Base-by-base conservation (phyloP, 192 early-diverging fungal genomes). In the Gaertneriomyces sp. region DNA sequence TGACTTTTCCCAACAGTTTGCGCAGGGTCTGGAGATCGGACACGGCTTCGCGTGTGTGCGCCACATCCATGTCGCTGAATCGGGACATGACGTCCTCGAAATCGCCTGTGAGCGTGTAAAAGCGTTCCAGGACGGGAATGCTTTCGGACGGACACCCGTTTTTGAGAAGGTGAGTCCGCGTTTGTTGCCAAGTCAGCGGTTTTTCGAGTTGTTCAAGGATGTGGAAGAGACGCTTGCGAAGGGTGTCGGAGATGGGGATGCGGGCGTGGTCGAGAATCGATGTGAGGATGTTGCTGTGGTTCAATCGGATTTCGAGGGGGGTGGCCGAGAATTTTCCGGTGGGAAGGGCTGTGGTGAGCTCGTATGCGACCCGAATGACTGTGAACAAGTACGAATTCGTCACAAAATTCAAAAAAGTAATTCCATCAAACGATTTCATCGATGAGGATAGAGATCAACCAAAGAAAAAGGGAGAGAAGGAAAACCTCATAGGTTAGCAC, bases 211-310 rank as follows among this genome's bases (percentile, higher is more conserved):
- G 80, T 16, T 83, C 80, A 44, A 89, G 63, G 61, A 83, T 50
- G 38, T 81, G 70, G 64, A 79, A 77, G 45, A 88, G 86, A 63
- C 78, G 72, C 43, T 76, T 65, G 10, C 81, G 79, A 17, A 80
- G 64, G 17, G 73, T 67, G 11, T 25, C 33, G 52, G 84, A 84
- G 54, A 75, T 71, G 16, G 88, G 80, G 42, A 96, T 78, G 12
- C 87, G 74, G 53, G 87, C 87, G 51, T 66, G 80, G 33, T 91
- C 88, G 40, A 96, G 75, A n/a, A 93, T 81, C 6, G 81, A 79
- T 42, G 92, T 87, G 2, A 91, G 79, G 4, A 96, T 73, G 39
- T 62, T 60, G 58, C 85, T 79, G 69, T 94, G 90, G 74, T 92
- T 96, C 44, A 95, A 5, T 16, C 68, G 55, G 5, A 79, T 66